Evolutionary conservation across 192 early-diverging fungal species (phyloP), one percentile per base, ranked within the genome.

Genomic region (Allomyces arbusculus): DNA sequence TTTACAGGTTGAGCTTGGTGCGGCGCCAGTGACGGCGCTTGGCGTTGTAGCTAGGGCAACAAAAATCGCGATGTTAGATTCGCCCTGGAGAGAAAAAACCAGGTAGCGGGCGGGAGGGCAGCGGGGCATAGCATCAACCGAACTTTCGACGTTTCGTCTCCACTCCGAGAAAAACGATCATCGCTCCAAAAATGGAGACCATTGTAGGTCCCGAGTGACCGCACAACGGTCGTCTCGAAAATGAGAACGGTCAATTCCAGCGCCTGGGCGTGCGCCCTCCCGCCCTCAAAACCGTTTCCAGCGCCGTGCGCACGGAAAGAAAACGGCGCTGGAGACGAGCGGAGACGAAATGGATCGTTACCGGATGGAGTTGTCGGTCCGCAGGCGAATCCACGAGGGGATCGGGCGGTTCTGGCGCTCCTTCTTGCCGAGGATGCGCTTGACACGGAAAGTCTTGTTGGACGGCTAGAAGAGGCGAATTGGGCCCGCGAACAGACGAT

Each of bases 1-100:
- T 58, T 92, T 94, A 97, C 72, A 95, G 74, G 80, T 89, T 87
- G 73, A 94, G 82, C 89, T 99, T 97, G 78, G 90, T 97, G 75
- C 90, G 89, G 82, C 95, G 90, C 95, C 95, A 99, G 89, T 97
- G 86, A 68, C 94, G 88, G 68, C 95, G 86, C 92, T 99, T 99
- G 71, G 90, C 83, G 85, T 95, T 99, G 88, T 94, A 99, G 70
- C 91, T 91, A 70, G 16, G 70, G 28, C 61, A 63, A 23, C 22
- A 14, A 67, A 19, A 69, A 22, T 66, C 12, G 50, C n/a, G 58
- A 45, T 8, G n/a, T 33, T 65, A 33, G 25, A 58, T 23, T 66
- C 10, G 3, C 26, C 3, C 4, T 22, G 44, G 24, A 9, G 4
- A 28, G 23, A 14, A n/a, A 20, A 9, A 63, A 50, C 10, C 24